These are phyloP conservation scores for Mycena leptocephala DNA, from an alignment of 768 basidiomycete species.

Conservation along the genomic window DNA sequence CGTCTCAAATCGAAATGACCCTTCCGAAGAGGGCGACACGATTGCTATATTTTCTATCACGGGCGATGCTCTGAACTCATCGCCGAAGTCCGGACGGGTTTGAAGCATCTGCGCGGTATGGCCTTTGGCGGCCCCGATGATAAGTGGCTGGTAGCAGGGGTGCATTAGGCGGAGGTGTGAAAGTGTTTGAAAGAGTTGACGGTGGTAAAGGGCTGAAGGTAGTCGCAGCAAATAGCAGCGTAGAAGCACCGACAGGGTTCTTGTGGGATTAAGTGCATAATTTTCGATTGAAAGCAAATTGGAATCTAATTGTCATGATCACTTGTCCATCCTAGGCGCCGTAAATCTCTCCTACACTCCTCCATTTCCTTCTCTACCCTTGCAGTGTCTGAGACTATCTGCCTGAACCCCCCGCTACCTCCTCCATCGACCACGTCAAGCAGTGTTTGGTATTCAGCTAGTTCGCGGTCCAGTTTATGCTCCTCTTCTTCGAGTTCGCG, in stretches of 20 bases:
- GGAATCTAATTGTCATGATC: too few relatives aligned
- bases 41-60: constrained; percentile 79
- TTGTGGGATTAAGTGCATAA: constrained; percentile 60
- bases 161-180: constrained; percentile 74
- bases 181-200: constrained; percentile 78
- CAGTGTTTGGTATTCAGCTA: constrained; percentile 60
- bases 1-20: constrained; percentile 84
- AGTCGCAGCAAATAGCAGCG: constrained; percentile 61
- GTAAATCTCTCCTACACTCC: constrained; percentile 65
- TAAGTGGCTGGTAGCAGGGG: constrained; percentile 80
- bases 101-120: constrained; percentile 82
- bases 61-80: constrained; percentile 63
- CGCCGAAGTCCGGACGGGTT: constrained; percentile 76
- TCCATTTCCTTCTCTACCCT: constrained; percentile 64
- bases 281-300: not conserved
- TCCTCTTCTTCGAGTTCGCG: constrained; percentile 55
- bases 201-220: constrained; percentile 71
- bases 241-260: constrained; percentile 70
- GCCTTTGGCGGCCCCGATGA: constrained; percentile 75
- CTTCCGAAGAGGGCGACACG: constrained; percentile 78
- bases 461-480: constrained; percentile 52
- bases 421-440: constrained; percentile 60
- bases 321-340: constrained; percentile 67
- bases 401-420: constrained; percentile 56
- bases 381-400: constrained; percentile 66